A percentile compares a stretch with the other conserved stretches of the same genome.
phyloP scores from a whole-genome alignment of 805 yeast genomes.

The Candida michaelii region DNA sequence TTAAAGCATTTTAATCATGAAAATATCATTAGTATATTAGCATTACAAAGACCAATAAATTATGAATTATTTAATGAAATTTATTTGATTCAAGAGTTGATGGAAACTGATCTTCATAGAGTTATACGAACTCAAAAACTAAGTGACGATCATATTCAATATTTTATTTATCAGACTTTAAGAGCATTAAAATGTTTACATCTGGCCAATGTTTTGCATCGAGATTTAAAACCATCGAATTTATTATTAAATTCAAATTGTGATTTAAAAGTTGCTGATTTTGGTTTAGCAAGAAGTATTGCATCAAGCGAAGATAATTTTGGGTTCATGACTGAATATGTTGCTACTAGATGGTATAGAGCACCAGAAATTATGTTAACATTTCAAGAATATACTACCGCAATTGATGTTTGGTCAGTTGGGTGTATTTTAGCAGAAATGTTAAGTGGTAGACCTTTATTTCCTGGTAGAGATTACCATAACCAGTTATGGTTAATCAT shows the following conservation, averaged over 20 bases:
- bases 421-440: constrained; percentile 95
- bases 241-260: constrained; percentile 85
- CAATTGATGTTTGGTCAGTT: constrained; percentile 95
- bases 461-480: constrained; percentile 93
- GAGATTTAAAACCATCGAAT: constrained; percentile 91
- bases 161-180: constrained; percentile 86
- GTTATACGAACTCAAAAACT: constrained; percentile 80
- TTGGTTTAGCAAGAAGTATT: constrained; percentile 79
- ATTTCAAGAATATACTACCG: constrained; percentile 88
- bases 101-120: constrained; percentile 85
- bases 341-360: constrained; percentile 96
- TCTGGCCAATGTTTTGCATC: constrained; percentile 89
- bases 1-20: constrained; percentile 91
- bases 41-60: constrained; percentile 79
- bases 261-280: constrained; percentile 91
- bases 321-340: constrained; percentile 93
- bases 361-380: constrained; percentile 98
- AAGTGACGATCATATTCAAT: constrained; percentile 91
- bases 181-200: constrained; percentile 90
- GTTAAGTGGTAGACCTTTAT: constrained; percentile 80
- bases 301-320: constrained; percentile 64
- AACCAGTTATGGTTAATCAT: constrained; percentile 84
- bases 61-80: constrained; percentile 82
- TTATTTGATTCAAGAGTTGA: constrained; percentile 80
- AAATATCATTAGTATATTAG: constrained; percentile 85